Conservation (phyloP, 768 basidiomycete genomes). For the Boletus pseudo-olivaceus region DNA sequence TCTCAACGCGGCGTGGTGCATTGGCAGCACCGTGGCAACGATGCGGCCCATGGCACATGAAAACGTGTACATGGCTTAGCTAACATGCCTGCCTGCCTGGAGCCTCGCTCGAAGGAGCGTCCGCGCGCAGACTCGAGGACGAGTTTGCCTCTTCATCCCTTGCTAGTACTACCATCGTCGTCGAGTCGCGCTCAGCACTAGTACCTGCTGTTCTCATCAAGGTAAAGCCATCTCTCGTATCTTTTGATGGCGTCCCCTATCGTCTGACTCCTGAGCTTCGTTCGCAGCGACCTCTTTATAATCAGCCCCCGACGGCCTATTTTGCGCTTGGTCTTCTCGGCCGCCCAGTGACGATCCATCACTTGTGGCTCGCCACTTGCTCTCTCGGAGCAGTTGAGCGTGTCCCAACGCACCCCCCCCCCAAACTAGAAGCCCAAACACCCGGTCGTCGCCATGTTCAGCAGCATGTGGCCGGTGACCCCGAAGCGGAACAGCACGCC, state of each 20-base stretch:
- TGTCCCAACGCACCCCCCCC: not conserved
- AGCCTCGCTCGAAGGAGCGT: not conserved
- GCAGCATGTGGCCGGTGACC: conserved; percentile 12
- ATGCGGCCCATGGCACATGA: not conserved
- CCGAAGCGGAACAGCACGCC: conserved; percentile 15
- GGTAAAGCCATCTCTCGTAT: not conserved
- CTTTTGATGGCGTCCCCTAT: not conserved
- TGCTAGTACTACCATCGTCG: not conserved
- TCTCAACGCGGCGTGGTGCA: not conserved
- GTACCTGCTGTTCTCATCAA: not conserved
- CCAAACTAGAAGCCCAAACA: not conserved
- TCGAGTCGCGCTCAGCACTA: not conserved
- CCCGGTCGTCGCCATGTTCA: not conserved
- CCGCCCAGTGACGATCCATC: not conserved
- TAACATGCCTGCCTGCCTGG: conserved; percentile 10
- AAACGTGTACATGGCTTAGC: conserved; percentile 18
- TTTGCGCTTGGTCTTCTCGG: not conserved
- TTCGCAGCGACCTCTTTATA: not conserved
- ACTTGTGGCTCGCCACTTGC: not conserved
- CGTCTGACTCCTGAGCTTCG: not conserved
- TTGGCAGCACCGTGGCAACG: not conserved
- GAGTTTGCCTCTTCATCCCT: not conserved
- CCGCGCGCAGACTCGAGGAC: too few relatives aligned
- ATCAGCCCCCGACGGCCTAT: not conserved
- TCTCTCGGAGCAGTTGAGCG: not conserved